Evolutionary conservation across 1,139 yeast species (phyloP).

Genomic region (Wickerhamomyces sp.): DNA sequence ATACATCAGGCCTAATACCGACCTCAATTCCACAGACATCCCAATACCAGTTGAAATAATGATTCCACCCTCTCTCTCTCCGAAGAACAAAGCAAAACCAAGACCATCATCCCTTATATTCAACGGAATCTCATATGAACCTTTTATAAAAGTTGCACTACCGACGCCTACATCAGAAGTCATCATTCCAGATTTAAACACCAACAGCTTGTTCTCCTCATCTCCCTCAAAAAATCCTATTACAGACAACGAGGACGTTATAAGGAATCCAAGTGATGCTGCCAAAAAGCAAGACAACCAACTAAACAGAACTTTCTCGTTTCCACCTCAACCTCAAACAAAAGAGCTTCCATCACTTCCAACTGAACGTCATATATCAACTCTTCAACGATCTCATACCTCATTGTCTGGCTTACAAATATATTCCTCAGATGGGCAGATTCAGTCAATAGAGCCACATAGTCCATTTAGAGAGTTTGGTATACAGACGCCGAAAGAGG

Average conservation of each 20-base stretch:
- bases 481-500: not conserved
- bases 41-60: constrained; percentile 32
- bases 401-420: not conserved
- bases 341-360: not conserved
- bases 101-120: constrained; percentile 21
- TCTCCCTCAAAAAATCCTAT: not conserved
- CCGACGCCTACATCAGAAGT: not conserved
- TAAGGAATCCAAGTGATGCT: constrained; percentile 21
- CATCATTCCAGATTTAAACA: not conserved
- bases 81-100: constrained; percentile 24
- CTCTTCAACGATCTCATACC: not conserved
- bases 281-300: constrained; percentile 19
- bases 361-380: not conserved
- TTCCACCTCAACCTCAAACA: constrained; percentile 19
- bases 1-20: constrained; percentile 30
- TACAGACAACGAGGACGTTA: constrained; percentile 21
- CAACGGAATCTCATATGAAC: constrained; percentile 22
- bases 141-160: constrained; percentile 11
- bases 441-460: not conserved
- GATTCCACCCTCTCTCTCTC: constrained; percentile 32
- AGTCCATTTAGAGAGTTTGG: not conserved
- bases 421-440: not conserved
- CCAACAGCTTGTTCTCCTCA: not conserved
- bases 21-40: constrained; percentile 27
- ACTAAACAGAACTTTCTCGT: constrained; percentile 19